Base-by-base conservation (phyloP, 139 green algal genomes). In the Mesostigma viride region DNA sequence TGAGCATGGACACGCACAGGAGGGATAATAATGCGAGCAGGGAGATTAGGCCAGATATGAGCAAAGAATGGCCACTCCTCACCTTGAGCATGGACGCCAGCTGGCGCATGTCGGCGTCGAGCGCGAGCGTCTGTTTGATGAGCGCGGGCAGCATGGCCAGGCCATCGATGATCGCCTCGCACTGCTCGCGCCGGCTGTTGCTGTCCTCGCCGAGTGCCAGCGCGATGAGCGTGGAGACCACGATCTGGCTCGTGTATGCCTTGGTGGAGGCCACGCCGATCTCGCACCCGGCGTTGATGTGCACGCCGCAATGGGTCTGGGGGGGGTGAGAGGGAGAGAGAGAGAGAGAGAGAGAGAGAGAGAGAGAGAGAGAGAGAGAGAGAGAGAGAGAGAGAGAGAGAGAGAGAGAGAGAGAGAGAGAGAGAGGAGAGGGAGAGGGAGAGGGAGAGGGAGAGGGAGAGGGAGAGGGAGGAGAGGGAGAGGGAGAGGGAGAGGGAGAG, bases 251-350 rank as follows among this genome's bases (percentile, higher is more conserved):
- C 26, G 85, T 91, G 79, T 91, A 91, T 6, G 85, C 85, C 73
- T 98, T 98, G 66, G 92, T 98, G 68, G 80, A 91, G 0, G 92
- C 92, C 17, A 98, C 92, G 22, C 92, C 92, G 36, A 98, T 97
- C 82, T 98, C 92, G 48, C 85, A 91, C 11, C 91, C 91, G 0
- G 90, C 91, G 69, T 98, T 97, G 66, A 96, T 87, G 78, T 97
- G 90, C 2, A 96, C 78, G 11, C 92, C 92, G 66, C 89, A 97
- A 76, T 95, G 78, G 2, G 92, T 97, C 33, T 69, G 64, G n/a
- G n/a, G n/a, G n/a, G n/a, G n/a, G n/a, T 53, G 40, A 17, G 40
- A 53, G 40, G 40, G 40, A 53, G 40, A 53, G 40, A 53, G 40
- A 53, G 40, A 53, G 40, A 53, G 40, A 53, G 40, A 53, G 40